Evolutionary conservation across 345 rosid genomes (phyloP).

Genomic region (Toxicodendron radicans): DNA sequence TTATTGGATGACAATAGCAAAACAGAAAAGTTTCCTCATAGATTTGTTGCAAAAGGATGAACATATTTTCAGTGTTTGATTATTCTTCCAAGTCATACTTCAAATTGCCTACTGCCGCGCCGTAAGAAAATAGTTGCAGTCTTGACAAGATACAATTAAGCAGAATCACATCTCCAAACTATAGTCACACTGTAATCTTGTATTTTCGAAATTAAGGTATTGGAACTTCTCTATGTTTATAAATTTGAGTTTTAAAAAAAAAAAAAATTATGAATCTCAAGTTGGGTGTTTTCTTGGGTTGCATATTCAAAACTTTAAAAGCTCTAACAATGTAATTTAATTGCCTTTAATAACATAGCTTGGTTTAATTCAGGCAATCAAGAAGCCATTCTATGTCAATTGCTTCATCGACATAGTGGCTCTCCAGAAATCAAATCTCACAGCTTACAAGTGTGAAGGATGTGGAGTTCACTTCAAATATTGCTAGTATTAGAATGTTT

Average conservation of each 20-base stretch:
- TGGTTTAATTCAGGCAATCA: slow-evolving; percentile 16
- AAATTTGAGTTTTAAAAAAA: too few species aligned
- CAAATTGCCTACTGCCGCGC: neutral
- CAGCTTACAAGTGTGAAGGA: slow-evolving; percentile 12
- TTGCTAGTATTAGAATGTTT: slow-evolving; percentile 11
- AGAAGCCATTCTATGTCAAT: neutral
- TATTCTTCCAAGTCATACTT: neutral
- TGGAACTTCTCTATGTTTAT: too few species aligned
- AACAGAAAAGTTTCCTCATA: neutral
- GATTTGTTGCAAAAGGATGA: neutral
- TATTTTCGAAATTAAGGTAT: too few species aligned
- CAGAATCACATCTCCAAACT: neutral
- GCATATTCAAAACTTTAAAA: neutral
- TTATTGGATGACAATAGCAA: too few species aligned
- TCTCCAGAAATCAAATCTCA: neutral
- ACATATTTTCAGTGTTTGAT: neutral
- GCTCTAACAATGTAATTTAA: neutral
- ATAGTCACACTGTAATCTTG: too few species aligned
- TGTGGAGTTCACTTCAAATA: slow-evolving; percentile 4
- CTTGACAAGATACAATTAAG: neutral
- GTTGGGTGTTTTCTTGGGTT: neutral
- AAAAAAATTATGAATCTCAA: too few species aligned
- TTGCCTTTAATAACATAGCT: slow-evolving; percentile 6
- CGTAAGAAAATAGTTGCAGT: too few species aligned
- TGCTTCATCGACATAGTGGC: slow-evolving; percentile 5